These are phyloP conservation scores for Sugiyamaella americana DNA, from an alignment of 805 yeast genomes.

Conservation along the genomic window DNA sequence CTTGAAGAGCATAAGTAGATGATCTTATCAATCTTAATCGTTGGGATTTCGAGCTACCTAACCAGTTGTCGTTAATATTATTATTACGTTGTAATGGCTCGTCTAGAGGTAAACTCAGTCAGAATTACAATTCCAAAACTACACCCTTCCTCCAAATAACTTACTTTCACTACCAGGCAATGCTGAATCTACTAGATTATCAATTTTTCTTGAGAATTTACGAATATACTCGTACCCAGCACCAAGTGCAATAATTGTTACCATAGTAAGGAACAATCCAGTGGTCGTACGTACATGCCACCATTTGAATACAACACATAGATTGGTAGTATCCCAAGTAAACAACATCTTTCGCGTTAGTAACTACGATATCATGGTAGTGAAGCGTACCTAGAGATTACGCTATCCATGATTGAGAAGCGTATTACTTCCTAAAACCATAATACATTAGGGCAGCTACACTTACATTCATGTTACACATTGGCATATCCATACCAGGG, in stretches of 20 bases:
- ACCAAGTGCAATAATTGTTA: constrained; percentile 43
- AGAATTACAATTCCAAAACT: neutral
- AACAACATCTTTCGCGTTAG: constrained; percentile 48
- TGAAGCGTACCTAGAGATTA: neutral
- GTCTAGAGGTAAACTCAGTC: neutral
- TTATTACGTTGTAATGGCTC: neutral
- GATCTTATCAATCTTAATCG: constrained; percentile 5
- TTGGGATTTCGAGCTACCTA: constrained; percentile 1
- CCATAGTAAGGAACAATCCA: constrained; percentile 48
- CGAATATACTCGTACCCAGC: constrained; percentile 60
- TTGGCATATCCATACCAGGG: constrained; percentile 15
- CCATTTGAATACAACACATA: constrained; percentile 70
- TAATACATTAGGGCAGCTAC: neutral
- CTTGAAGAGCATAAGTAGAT: constrained; percentile 53
- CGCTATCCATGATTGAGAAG: neutral
- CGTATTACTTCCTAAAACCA: no score
- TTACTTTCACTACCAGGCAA: neutral
- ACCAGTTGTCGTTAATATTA: neutral
- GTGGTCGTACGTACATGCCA: constrained; percentile 62
- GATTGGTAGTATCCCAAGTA: constrained; percentile 69
- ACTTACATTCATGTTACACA: constrained; percentile 24
- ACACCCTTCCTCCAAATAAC: neutral
- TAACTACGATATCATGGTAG: neutral
- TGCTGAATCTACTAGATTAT: constrained; percentile 6
- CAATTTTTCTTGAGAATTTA: constrained; percentile 17